Evolutionary conservation across 2,329 filamentous ascomycete genomes (phyloP), one percentile per base, ranked within the genome.

Genomic region (Mycocentrospora acerina): DNA sequence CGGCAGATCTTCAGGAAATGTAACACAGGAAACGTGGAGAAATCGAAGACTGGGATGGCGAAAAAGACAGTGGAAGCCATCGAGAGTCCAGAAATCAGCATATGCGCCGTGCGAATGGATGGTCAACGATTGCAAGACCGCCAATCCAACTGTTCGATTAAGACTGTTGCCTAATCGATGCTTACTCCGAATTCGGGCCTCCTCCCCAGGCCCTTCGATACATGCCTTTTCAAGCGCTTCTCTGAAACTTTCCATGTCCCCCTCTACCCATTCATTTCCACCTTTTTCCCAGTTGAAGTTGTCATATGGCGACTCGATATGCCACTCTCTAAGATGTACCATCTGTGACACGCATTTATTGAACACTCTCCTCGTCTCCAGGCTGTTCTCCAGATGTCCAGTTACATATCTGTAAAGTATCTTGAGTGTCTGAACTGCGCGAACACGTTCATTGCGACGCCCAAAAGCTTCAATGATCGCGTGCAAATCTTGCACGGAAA

Each of bases 291-390:
- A 62, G 22, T 62, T 46, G 35, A 57, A 60, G 34, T 65, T 66
- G 35, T 66, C 60, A 32, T 57, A 67, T 2, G 63, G 63, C 34
- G 59, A 64, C 40, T 67, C 64, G 4, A 67, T 48, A 32, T 62
- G 50, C 60, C 58, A 66, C 7, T 60, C 45, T 18, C 52, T 44
- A 35, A 67, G 40, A 16, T 50, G 53, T 32, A 55, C 52, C 60
- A 67, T 65, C n/a, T 54, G 34, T 11, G 43, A 34, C 7, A 67
- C 46, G 28, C 41, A 57, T 13, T 41, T 44, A 40, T 67, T 64
- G 48, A 68, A 62, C 3, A 35, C 37, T 4, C 25, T 40, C 16
- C 64, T 51, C 24, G 49, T 40, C 17, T 57, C 46, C 10, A 56
- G 24, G 24, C 51, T 60, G 4, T 50, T 46, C 3, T 46, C 42